Conservation (phyloP, 2,329 filamentous ascomycete genomes). For the Blumeria hordei region DNA sequence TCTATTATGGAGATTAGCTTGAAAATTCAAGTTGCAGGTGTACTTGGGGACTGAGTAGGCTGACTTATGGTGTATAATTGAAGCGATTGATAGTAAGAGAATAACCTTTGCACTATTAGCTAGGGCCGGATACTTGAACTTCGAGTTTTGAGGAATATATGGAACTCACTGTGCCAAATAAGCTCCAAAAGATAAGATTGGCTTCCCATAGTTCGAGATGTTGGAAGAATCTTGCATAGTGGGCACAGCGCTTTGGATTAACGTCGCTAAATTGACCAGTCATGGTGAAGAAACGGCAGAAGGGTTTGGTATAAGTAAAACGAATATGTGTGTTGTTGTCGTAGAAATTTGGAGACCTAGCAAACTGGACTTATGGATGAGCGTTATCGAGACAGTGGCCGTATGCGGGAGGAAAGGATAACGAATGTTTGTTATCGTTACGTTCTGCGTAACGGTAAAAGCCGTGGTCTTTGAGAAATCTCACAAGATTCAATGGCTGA, state of each 20-base stretch:
- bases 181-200: constrained; percentile 22
- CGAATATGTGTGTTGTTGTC: too few relatives aligned
- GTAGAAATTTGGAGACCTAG: too few relatives aligned
- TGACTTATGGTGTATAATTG: constrained; percentile 14
- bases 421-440: too few relatives aligned
- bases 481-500: too few relatives aligned
- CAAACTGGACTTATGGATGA: too few relatives aligned
- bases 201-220: constrained; percentile 20
- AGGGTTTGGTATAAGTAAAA: too few relatives aligned
- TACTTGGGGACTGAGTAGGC: not conserved
- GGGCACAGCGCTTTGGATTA: constrained; percentile 16
- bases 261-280: constrained; percentile 15
- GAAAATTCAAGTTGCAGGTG: not conserved
- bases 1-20: constrained; percentile 2
- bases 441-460: too few relatives aligned
- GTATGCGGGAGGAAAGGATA: too few relatives aligned
- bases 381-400: too few relatives aligned
- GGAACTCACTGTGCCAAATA: constrained; percentile 18
- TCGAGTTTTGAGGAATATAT: not conserved
- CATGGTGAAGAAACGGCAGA: constrained; percentile 10
- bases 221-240: constrained; percentile 22
- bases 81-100: constrained; percentile 20
- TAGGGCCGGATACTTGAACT: not conserved
- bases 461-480: too few relatives aligned
- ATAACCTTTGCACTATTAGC: constrained; percentile 12